Evolutionary conservation across 2,329 filamentous ascomycete species (phyloP), one percentile per base, ranked within the genome.

Genomic region (Penicillium italicum): DNA sequence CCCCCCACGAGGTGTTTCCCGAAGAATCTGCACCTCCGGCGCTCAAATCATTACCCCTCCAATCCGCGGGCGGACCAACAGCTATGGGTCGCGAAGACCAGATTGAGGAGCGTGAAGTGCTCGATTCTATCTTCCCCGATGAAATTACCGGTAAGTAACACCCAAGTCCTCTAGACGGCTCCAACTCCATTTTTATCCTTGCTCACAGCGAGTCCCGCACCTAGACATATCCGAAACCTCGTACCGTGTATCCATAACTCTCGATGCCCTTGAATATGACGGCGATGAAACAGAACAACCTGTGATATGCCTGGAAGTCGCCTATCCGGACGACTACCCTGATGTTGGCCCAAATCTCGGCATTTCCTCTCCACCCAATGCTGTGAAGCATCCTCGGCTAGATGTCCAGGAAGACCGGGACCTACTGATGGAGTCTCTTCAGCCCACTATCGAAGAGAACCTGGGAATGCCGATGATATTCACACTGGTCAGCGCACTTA

Each of bases 381-480:
- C 85, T 20, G 73, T 83, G 10, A 82, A 83, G 64, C 84, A 96
- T 73, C 81, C 84, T 28, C 83, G 88, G 68, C 87, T 99, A 73
- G 89, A 87, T 70, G 80, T 97, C 44, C 82, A 87, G 66, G 85
- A 88, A 46, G 94, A 99, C 79, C 91, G 90, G 70, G 80, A 84
- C 18, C 75, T 76, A 50, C 84, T 99, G 14, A 82, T 97, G 16
- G 80, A 85, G 48, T 82, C 83, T 1, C 79, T 97, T 12, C 74
- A 85, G 37, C 85, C 88, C 16, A 89, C 87, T 0, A 88, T 97
- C 34, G 87, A 94, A 71, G 94, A 99, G 74, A 97, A 92, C 65
- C 77, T 97, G 57, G 94, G 94, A 60, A 97, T 97, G 88, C 90
- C 91, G 53, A 99, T 99, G 94, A 79, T 99, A 1, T 99, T 97